These are phyloP conservation scores for Xylaria arbuscula DNA, from an alignment of 2,329 filamentous ascomycete species.

Conservation along the genomic window DNA sequence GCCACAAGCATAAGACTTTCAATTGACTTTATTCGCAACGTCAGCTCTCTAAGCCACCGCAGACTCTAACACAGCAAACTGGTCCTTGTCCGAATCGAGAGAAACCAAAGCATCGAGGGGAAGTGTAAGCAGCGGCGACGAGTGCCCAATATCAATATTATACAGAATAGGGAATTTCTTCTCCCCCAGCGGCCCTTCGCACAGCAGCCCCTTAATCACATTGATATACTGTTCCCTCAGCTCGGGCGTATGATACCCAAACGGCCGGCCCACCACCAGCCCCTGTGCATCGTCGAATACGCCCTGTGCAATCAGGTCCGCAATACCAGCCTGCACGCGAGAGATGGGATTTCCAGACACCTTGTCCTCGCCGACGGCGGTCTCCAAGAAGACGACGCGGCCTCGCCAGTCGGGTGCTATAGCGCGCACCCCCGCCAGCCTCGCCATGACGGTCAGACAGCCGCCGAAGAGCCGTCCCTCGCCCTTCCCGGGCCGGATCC, in stretches of 20 bases:
- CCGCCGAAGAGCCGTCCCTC: conserved; percentile 59
- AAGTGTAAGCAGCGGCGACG: conserved; percentile 56
- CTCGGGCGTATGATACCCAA: conserved; percentile 53
- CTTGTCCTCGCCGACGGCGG: conserved; percentile 50
- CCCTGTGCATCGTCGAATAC: conserved; percentile 56
- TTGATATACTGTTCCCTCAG: conserved; percentile 46
- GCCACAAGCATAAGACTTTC: not conserved
- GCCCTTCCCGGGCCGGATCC: conserved; percentile 52
- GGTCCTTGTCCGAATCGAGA: conserved; percentile 54
- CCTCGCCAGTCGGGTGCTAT: conserved; percentile 54
- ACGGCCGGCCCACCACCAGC: conserved; percentile 56
- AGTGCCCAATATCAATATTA: conserved; percentile 58
- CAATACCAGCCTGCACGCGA: conserved; percentile 51
- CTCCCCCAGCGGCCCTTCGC: conserved; percentile 49
- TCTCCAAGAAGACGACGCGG: conserved; percentile 57
- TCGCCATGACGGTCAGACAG: conserved; percentile 55
- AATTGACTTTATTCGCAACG: not conserved
- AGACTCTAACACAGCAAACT: conserved; percentile 50
- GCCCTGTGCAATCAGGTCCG: conserved; percentile 56
- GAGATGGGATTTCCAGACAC: conserved; percentile 44
- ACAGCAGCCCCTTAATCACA: conserved; percentile 51
- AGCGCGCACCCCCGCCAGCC: conserved; percentile 50
- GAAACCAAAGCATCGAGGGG: conserved; percentile 53
- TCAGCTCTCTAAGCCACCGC: conserved; percentile 22
- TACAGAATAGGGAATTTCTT: conserved; percentile 55